Base-by-base conservation (phyloP, 306 rosid genomes). In the Casuarina cunninghamiana region DNA sequence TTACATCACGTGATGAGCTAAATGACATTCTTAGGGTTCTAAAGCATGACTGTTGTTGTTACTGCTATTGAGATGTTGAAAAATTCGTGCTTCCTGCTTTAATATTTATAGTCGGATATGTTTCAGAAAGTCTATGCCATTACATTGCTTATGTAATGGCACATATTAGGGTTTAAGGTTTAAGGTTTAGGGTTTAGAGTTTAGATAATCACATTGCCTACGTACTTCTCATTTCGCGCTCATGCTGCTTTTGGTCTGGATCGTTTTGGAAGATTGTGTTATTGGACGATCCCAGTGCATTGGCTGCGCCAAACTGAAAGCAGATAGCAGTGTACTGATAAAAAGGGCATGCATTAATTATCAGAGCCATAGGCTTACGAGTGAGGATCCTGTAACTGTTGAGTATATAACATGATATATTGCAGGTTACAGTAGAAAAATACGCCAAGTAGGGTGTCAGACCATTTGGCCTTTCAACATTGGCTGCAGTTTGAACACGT, bases 381-480 rank as follows among this genome's bases (percentile, higher is more conserved):
- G 85, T 45, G 91, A 85, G 83, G 91, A 88, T 73, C 89, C 91
- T 6, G 91, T 79, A 35, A 88, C 91, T 0, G 91, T 85, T 3
- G 91, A 88, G 80, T 88, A 85, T 53, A 88, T 88, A 6, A 85
- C 91, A 0, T 89, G 91, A 17, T 85, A 85, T 75, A 88, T 88
- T 73, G 91, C 91, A 43, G 86, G 91, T 32, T 85, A 74, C 89
- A 88, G 80, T 87, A 88, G 72, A 88, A 88, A 81, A 86, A 88
- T 82, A 88, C 89, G 11, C 91, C 85, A 70, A 88, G 91, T 81
- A 89, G 91, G 89, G 89, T 72, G 91, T 88, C 58, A 78, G 91
- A 69, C 91, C 89, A 11, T 88, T 85, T 62, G 91, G 91, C 3
- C 86, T 88, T 70, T 88, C 91, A 43, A 88, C 89, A 58, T 83